Conservation (phyloP, 305 asterid genomes). For the Solanum hybrid region DNA sequence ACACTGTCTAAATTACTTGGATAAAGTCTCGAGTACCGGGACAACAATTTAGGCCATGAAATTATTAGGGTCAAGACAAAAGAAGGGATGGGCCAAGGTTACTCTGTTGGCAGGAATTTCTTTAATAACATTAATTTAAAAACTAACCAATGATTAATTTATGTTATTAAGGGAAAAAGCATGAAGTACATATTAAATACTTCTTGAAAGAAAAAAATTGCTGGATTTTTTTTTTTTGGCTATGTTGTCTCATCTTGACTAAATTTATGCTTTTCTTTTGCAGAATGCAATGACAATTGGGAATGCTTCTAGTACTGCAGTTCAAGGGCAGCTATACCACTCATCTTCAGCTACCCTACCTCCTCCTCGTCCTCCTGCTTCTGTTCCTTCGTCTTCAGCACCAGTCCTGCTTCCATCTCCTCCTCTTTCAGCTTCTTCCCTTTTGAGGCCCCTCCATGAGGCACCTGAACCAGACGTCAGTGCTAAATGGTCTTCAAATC, state of each 20-base stretch:
- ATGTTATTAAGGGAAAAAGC: not conserved
- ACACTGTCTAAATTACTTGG: not conserved
- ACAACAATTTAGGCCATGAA: not conserved
- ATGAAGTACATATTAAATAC: not conserved
- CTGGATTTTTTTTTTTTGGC: not conserved
- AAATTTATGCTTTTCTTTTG: slow-evolving; percentile 5
- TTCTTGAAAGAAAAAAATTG: not conserved
- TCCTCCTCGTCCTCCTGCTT: slow-evolving; percentile 26
- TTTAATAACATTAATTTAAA: not conserved
- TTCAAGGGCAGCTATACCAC: slow-evolving; percentile 35
- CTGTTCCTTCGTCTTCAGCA: slow-evolving; percentile 22
- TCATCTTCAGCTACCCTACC: slow-evolving; percentile 24
- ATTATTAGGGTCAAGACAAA: not conserved
- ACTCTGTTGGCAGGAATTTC: not conserved
- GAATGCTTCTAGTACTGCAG: slow-evolving; percentile 28
- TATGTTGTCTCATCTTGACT: not conserved
- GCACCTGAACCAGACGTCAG: slow-evolving; percentile 31
- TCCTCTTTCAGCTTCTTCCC: slow-evolving; percentile 32
- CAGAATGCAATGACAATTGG: slow-evolving; percentile 51
- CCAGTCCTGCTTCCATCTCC: slow-evolving; percentile 30
- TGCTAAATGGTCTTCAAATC: slow-evolving; percentile 30
- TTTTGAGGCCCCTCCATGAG: slow-evolving; percentile 41
- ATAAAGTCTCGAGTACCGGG: not conserved
- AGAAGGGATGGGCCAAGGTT: not conserved
- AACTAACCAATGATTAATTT: not conserved